Conservation (phyloP, 495 filamentous ascomycete species). For the Paragyromitra xinjiangensis region DNA sequence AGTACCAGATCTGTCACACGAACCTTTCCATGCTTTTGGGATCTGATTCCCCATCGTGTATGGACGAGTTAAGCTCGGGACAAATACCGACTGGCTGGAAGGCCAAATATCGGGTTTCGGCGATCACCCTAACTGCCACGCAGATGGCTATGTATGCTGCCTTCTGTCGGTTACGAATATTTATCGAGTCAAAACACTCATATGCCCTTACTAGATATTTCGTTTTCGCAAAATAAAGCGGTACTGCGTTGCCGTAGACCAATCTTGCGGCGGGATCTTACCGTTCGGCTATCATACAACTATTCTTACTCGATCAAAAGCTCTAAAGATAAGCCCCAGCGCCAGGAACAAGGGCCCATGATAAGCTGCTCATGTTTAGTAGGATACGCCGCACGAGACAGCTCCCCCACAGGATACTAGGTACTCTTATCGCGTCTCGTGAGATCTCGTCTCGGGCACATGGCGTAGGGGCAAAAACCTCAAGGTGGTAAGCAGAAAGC, state of each 20-base stretch:
- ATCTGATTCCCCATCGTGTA: not conserved
- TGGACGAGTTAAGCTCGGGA: not conserved
- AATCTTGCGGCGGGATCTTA: conserved; percentile 1
- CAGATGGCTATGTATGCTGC: not conserved
- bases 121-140: not conserved
- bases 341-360: conserved; percentile 15
- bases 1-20: conserved; percentile 18
- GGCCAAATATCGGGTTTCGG: not conserved
- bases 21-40: not conserved
- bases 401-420: not conserved
- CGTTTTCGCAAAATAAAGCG: not conserved
- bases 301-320: conserved; percentile 48
- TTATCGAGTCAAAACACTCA: conserved; percentile 24
- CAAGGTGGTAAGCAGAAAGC: not conserved
- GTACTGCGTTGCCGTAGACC: not conserved
- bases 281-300: conserved; percentile 20
- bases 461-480: not conserved
- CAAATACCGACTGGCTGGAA: not conserved
- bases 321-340: conserved; percentile 42
- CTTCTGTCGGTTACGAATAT: conserved; percentile 20
- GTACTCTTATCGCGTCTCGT: conserved; percentile 35
- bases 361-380: conserved; percentile 23
- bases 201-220: not conserved
- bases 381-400: conserved; percentile 21
- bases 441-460: conserved; percentile 12